Evolutionary conservation across 768 basidiomycete species (phyloP), one percentile per base, ranked within the genome.

Genomic region (Hygrophorus pudorinus): DNA sequence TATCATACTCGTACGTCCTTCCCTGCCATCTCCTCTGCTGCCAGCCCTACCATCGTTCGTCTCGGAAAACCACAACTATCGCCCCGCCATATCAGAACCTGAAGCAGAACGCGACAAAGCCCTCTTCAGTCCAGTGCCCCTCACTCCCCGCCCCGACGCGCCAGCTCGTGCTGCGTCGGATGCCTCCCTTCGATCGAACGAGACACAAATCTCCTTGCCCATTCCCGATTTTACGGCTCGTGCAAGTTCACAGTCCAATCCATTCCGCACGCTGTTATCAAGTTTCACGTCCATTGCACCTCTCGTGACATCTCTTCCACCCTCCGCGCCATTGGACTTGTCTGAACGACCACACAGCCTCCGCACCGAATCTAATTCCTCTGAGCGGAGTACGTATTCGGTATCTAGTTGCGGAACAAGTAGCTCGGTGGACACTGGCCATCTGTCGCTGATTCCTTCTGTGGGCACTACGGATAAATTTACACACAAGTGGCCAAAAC

Each of bases 401-500:
- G 43, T 16, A 11, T 42, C 34, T 13, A 53, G 49, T 42, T 27
- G 41, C 1, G 33, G 41, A 14, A 41, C 36, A 38, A 45, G 46
- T 18, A 43, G 20, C 14, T 56, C 56, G 16, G 42, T 60, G 31
- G 57, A 62, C 47, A 52, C 52, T 6, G 61, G 61, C 4, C 64
- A 56, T 45, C 48, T 42, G 28, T 51, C 53, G 28, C 54, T 65
- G 31, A 61, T 64, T 43, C 54, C 59, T 11, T 49, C 55, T 13
- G 38, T 65, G 24, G 61, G 60, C 24, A 62, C 63, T 6, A 65
- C 61, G 13, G 60, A 64, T 44, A 72, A 68, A 49, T 69, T 76
- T 46, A 76, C 75, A 4, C 56, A 66, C 38, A 76, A 75, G 52
- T 76, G 73, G 68, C 74, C 74, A 1, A 56, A 60, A 8, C 73